A percentile compares a stretch with the other conserved stretches of the same genome.
Conservation (phyloP, 495 filamentous ascomycete species). For the Trichoderma orchidacearum region DNA sequence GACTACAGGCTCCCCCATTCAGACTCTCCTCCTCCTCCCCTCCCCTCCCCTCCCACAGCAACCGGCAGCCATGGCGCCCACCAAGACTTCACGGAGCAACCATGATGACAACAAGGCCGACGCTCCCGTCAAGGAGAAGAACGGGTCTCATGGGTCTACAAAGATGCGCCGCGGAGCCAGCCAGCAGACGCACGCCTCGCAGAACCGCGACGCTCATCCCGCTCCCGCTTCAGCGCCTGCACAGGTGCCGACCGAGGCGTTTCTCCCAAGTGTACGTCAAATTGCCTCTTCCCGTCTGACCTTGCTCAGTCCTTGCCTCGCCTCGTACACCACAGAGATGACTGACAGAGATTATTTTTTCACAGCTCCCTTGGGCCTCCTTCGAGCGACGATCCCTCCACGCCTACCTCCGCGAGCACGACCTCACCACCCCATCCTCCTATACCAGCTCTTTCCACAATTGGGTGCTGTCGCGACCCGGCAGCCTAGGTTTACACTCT, state of each 20-base stretch:
- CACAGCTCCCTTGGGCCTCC: slow-evolving; percentile 62
- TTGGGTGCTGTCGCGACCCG: slow-evolving; percentile 52
- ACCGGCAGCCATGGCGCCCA: slow-evolving; percentile 19
- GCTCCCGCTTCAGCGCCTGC: slow-evolving; percentile 27
- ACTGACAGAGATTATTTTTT: neutral
- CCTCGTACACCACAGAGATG: neutral
- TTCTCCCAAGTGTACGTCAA: slow-evolving; percentile 12
- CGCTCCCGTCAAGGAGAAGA: slow-evolving; percentile 28
- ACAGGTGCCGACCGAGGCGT: slow-evolving; percentile 12
- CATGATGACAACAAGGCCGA: slow-evolving; percentile 36
- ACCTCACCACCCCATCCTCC: slow-evolving; percentile 53
- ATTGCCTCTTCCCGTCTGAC: neutral
- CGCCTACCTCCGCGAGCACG: slow-evolving; percentile 67
- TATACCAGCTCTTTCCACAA: slow-evolving; percentile 61
- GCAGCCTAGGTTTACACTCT: slow-evolving; percentile 52
- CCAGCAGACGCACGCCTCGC: slow-evolving; percentile 4
- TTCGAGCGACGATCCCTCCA: slow-evolving; percentile 62
- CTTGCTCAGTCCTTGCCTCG: neutral
- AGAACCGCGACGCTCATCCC: slow-evolving; percentile 3
- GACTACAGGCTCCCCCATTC: neutral
- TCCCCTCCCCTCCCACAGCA: slow-evolving; percentile 9
- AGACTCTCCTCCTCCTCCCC: slow-evolving; percentile 4
- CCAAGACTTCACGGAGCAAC: slow-evolving; percentile 16
- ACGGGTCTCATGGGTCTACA: slow-evolving; percentile 15
- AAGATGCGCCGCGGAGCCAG: slow-evolving; percentile 33